These are phyloP conservation scores for Pestalotiopsis sp. DNA, from an alignment of 2,329 filamentous ascomycete species.

Conservation along the genomic window DNA sequence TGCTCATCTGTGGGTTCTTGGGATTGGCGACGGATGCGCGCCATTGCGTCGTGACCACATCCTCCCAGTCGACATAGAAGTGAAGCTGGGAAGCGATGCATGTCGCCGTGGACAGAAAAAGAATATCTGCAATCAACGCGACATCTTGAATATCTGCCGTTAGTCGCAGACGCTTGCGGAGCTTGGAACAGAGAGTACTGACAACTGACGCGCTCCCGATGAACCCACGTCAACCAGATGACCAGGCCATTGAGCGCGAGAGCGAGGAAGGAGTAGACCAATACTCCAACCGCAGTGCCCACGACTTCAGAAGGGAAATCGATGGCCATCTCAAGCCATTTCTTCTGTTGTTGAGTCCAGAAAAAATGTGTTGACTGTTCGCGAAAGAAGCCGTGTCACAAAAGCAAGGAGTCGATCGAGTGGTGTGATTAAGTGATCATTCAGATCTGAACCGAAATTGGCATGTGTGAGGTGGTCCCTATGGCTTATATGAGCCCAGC, in stretches of 20 bases:
- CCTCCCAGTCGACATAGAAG: conserved; percentile 12
- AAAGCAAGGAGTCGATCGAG: neutral
- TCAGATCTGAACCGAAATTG: neutral
- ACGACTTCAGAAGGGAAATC: conserved; percentile 16
- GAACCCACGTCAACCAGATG: conserved; percentile 19
- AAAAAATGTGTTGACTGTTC: neutral
- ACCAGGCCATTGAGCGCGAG: conserved; percentile 13
- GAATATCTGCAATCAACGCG: conserved; percentile 17
- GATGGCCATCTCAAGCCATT: conserved; percentile 7
- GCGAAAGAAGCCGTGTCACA: neutral
- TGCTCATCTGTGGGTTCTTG: conserved; percentile 16
- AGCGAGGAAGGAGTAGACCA: conserved; percentile 15
- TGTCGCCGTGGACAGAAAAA: conserved; percentile 13
- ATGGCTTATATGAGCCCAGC: neutral
- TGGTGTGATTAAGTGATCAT: neutral
- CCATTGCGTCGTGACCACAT: conserved; percentile 16
- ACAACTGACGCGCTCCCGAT: conserved; percentile 20
- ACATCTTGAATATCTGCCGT: conserved; percentile 12
- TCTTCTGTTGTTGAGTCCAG: neutral
- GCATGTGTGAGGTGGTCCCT: neutral
- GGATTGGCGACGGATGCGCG: conserved; percentile 9
- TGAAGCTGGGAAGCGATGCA: conserved; percentile 18
- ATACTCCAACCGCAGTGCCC: conserved; percentile 15
- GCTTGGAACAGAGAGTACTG: neutral
- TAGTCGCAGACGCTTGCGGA: neutral